Conservation (phyloP, 2,329 filamentous ascomycete species). For the Cladosporium sp. region DNA sequence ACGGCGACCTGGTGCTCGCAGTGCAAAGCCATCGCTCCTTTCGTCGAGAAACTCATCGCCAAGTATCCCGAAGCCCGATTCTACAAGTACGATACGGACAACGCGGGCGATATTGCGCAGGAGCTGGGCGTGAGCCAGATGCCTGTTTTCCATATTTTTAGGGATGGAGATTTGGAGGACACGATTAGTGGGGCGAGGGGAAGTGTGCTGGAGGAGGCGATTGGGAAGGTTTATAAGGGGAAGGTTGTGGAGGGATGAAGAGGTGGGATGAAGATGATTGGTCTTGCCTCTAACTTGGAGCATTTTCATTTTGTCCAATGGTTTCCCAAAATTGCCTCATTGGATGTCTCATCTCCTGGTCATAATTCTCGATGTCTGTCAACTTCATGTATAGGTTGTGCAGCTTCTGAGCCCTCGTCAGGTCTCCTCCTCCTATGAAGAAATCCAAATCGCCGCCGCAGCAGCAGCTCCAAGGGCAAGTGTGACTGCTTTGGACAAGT, state of each 20-base stretch:
- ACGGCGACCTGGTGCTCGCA: conserved; percentile 27
- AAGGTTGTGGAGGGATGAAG: conserved; percentile 19
- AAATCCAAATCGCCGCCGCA: background rate
- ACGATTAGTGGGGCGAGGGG: conserved; percentile 29
- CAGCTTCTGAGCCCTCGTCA: too few relatives aligned
- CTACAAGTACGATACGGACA: conserved; percentile 29
- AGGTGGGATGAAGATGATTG: too few relatives aligned
- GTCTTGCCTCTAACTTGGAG: too few relatives aligned
- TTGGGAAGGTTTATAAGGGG: conserved; percentile 26
- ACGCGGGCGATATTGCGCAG: conserved; percentile 25
- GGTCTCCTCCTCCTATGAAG: background rate
- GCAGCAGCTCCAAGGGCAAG: background rate
- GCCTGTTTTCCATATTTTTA: conserved; percentile 33
- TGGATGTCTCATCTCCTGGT: too few relatives aligned
- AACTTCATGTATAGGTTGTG: too few relatives aligned
- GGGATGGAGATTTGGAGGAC: conserved; percentile 28
- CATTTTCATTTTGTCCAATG: too few relatives aligned
- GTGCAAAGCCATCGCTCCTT: conserved; percentile 31
- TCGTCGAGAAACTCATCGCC: conserved; percentile 27
- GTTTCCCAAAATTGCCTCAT: too few relatives aligned
- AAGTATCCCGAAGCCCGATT: conserved; percentile 30
- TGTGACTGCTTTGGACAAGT: background rate
- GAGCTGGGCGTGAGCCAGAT: conserved; percentile 29
- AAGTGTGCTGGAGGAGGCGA: conserved; percentile 26
- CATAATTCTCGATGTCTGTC: too few relatives aligned